Percentiles rank a stretch among this genome's conserved stretches.
phyloP scores from a whole-genome alignment of 2,329 filamentous ascomycete genomes.

The Talaromyces sp. region DNA sequence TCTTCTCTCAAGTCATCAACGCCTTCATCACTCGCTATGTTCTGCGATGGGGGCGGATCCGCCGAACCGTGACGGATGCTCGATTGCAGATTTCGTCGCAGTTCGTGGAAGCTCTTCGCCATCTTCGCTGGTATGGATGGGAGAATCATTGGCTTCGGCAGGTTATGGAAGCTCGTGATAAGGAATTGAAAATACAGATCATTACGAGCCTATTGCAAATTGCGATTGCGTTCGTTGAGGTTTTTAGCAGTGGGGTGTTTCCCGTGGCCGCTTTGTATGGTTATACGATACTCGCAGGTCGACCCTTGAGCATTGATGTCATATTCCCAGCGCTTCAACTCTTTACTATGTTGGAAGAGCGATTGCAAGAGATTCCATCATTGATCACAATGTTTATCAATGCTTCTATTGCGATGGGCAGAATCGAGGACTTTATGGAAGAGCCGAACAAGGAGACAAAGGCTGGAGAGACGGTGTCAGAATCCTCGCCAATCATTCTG shows the following conservation, averaged over 20 bases:
- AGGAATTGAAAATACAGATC: slow-evolving; percentile 64
- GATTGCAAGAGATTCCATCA: slow-evolving; percentile 69
- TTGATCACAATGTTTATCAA: slow-evolving; percentile 76
- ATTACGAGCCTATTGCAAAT: slow-evolving; percentile 62
- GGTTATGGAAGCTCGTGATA: slow-evolving; percentile 65
- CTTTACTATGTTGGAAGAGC: slow-evolving; percentile 71
- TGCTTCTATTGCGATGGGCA: slow-evolving; percentile 73
- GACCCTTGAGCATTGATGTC: slow-evolving; percentile 70
- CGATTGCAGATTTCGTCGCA: slow-evolving; percentile 79
- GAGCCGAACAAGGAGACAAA: slow-evolving; percentile 78
- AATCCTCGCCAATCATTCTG: slow-evolving; percentile 42
- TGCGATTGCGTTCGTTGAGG: slow-evolving; percentile 66
- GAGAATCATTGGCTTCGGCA: slow-evolving; percentile 69
- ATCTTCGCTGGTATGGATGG: slow-evolving; percentile 80
- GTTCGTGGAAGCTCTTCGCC: slow-evolving; percentile 81
- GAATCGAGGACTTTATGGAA: slow-evolving; percentile 81
- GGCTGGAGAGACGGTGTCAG: slow-evolving; percentile 33
- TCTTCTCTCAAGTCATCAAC: slow-evolving; percentile 68
- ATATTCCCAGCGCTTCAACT: slow-evolving; percentile 84
- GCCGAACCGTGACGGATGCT: slow-evolving; percentile 70
- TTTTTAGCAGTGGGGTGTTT: slow-evolving; percentile 69
- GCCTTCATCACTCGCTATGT: slow-evolving; percentile 63
- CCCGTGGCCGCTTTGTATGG: slow-evolving; percentile 78
- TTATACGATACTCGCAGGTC: slow-evolving; percentile 69
- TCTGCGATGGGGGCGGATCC: slow-evolving; percentile 65